Evolutionary conservation across 1,284 basidiomycete species (phyloP), one percentile per base, ranked within the genome.

Genomic region (Hymenochaete sp.): DNA sequence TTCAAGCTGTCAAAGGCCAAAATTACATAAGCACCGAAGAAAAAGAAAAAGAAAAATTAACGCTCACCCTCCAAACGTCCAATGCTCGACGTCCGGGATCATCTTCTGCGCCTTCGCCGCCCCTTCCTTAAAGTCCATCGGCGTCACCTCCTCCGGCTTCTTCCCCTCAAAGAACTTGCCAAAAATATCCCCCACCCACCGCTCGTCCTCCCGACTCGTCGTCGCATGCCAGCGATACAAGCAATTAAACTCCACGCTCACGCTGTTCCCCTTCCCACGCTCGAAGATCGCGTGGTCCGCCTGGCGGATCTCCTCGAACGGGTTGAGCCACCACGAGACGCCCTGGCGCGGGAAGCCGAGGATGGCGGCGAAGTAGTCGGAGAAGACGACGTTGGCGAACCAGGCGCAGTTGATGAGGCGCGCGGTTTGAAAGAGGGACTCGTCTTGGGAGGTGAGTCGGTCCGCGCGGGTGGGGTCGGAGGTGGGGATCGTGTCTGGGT

Each of bases 191-290:
- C 63, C 56, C 2, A 78, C 72, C 84, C 84, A 90, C 48, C 77
- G 55, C 55, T 83, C 83, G 48, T 90, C 86, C 46, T 72, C 68
- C 16, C 60, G 56, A 29, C 80, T 84, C 0, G 80, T 80, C 0
- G 84, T 83, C 1, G 83, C 75, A 45, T 90, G 86, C 86, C 84
- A 88, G 24, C 56, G 52, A 49, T 61, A 62, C 33, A 63, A 49
- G 26, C 60, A 44, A 51, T 62, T 59, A 51, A 60, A 59, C 52
- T 55, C 51, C 38, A 58, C 54, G 48, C 56, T 56, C 40, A 57
- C 55, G 19, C 51, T 49, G 44, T 58, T 57, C 19, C 56, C 57
- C 26, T 53, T 45, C 8, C 62, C 61, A 37, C 60, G 53, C 21
- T 56, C 54, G 16, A 61, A 52, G 32, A 53, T 31, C 1, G 49